Evolutionary conservation across 1,284 basidiomycete genomes (phyloP).

Genomic region (Ceratobasidium sp.): DNA sequence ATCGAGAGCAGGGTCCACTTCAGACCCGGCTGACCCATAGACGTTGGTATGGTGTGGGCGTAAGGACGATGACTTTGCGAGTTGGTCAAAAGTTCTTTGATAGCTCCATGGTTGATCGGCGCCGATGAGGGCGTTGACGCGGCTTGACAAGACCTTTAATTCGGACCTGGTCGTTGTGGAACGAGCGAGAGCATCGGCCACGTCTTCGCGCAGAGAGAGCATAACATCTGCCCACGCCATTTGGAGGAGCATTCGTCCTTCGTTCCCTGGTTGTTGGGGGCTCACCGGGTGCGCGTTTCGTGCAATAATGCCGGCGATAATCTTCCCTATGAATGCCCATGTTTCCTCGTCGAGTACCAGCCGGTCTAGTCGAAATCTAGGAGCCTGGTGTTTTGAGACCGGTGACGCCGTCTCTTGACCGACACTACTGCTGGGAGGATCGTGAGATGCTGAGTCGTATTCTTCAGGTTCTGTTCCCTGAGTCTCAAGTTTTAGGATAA

Average conservation of each 20-base stretch:
- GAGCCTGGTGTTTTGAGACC: not conserved
- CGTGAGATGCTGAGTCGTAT: not conserved
- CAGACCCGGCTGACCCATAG: conserved; percentile 30
- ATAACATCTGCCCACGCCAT: conserved; percentile 45
- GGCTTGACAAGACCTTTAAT: conserved; percentile 23
- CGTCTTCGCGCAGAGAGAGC: conserved; percentile 43
- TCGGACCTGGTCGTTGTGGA: not conserved
- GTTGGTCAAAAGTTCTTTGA: conserved; percentile 32
- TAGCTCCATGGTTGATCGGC: conserved; percentile 35
- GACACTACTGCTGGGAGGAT: not conserved
- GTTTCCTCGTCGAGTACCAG: conserved; percentile 32
- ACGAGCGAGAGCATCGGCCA: conserved; percentile 29
- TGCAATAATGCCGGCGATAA: conserved; percentile 21
- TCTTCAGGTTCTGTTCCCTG: conserved; percentile 19
- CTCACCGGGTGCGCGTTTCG: not conserved
- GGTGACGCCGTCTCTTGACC: not conserved
- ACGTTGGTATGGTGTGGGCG: conserved; percentile 31
- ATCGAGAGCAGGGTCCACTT: conserved; percentile 41
- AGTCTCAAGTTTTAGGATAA: conserved; percentile 41
- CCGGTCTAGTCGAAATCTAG: conserved; percentile 32
- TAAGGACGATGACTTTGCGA: conserved; percentile 34
- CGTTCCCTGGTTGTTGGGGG: conserved; percentile 8
- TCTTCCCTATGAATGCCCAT: conserved; percentile 28
- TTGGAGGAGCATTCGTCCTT: conserved; percentile 21
- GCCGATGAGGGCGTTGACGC: conserved; percentile 21